Evolutionary conservation across 257 asterid genomes (phyloP).

Genomic region (Henckelia pumila): DNA sequence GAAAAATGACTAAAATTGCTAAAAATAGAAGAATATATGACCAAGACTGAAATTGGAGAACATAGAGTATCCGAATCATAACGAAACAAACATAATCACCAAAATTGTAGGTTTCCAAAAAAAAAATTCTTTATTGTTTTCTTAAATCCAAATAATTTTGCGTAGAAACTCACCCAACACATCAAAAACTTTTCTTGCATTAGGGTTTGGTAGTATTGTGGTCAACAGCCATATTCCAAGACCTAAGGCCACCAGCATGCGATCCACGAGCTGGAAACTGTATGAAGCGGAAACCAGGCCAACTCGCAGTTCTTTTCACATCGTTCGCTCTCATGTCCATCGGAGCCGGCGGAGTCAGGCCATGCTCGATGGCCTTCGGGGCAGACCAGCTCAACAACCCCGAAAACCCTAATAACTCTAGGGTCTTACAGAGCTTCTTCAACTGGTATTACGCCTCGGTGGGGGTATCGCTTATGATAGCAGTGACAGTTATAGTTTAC

Average conservation of each 20-base stretch:
- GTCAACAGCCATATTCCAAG: slow-evolving; percentile 52
- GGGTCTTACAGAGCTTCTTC: slow-evolving; percentile 57
- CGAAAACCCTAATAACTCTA: slow-evolving; percentile 43
- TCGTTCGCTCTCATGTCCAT: slow-evolving; percentile 56
- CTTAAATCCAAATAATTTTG: too few species aligned
- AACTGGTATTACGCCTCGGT: slow-evolving; percentile 66
- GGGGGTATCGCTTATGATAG: slow-evolving; percentile 45
- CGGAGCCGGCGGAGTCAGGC: slow-evolving; percentile 74
- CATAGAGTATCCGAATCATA: too few species aligned
- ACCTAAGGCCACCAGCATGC: slow-evolving; percentile 45
- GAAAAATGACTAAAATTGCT: too few species aligned
- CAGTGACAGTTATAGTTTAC: slow-evolving; percentile 53
- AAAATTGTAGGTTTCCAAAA: too few species aligned
- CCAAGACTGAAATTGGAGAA: too few species aligned
- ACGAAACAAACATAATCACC: too few species aligned
- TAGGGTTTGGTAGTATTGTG: slow-evolving; percentile 52
- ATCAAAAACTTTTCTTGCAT: too few species aligned
- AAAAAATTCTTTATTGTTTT: too few species aligned
- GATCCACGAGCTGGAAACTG: slow-evolving; percentile 36
- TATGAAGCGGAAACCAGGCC: slow-evolving; percentile 40
- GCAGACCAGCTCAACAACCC: slow-evolving; percentile 74
- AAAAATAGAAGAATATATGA: too few species aligned
- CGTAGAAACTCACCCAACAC: too few species aligned
- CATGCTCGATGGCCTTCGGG: slow-evolving; percentile 77
- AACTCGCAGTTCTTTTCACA: slow-evolving; percentile 44